Percentiles rank a stretch among this genome's conserved stretches.
Conservation (phyloP, 2,329 filamentous ascomycete species). For the Clonostachys chloroleuca region DNA sequence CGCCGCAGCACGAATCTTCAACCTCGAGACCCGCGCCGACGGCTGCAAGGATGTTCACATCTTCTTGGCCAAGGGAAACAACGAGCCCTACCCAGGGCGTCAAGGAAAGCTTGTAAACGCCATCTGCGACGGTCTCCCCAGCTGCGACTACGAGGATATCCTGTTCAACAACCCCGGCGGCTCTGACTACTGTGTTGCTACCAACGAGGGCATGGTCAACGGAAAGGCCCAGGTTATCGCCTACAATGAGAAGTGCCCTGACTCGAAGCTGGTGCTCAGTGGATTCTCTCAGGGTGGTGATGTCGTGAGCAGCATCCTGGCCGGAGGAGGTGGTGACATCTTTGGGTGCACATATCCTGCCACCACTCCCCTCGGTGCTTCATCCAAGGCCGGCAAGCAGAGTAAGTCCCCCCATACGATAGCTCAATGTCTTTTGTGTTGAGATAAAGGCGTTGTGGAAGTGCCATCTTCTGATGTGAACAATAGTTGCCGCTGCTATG, state of each 20-base stretch:
- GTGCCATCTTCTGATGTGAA: not conserved
- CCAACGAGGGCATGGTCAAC: constrained; percentile 25
- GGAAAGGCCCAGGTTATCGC: constrained; percentile 28
- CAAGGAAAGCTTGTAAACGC: constrained; percentile 16
- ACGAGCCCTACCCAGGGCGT: constrained; percentile 20
- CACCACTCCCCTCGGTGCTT: no score
- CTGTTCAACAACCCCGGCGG: constrained; percentile 18
- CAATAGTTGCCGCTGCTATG: constrained; percentile 21
- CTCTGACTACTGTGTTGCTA: constrained; percentile 25
- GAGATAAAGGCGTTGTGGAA: no score
- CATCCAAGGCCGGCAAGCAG: no score
- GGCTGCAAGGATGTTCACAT: constrained; percentile 17
- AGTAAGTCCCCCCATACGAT: no score
- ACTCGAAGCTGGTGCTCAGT: constrained; percentile 31
- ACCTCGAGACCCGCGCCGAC: not conserved
- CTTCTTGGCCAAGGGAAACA: constrained; percentile 19
- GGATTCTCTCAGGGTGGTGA: constrained; percentile 35
- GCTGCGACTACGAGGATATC: constrained; percentile 25
- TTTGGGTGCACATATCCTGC: constrained; percentile 6
- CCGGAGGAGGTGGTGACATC: constrained; percentile 23
- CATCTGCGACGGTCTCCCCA: constrained; percentile 15
- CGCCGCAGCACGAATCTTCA: no score
- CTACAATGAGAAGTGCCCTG: constrained; percentile 32
- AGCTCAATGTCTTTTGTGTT: no score
- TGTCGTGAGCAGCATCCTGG: constrained; percentile 27